Evolutionary conservation across 306 rosid genomes (phyloP).

Genomic region (Sophora flavescens): DNA sequence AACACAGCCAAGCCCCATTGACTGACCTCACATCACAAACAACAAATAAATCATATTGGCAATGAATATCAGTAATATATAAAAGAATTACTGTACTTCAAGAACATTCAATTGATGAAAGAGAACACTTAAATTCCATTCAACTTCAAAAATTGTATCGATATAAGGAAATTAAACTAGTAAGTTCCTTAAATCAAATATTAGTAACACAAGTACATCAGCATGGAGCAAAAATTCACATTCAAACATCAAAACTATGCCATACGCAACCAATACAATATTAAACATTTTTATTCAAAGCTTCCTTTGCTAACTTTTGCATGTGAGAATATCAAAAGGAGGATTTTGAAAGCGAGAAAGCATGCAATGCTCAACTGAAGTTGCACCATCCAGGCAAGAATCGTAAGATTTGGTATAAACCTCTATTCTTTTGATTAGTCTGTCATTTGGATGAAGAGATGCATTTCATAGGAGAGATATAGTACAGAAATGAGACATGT

Average conservation of each 20-base stretch:
- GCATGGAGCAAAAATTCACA: neutral
- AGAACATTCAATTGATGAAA: conserved; percentile 29
- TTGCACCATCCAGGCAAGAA: neutral
- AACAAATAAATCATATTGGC: conserved; percentile 44
- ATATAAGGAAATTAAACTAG: neutral
- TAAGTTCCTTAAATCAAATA: conserved; percentile 3
- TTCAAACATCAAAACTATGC: neutral
- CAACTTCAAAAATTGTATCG: conserved; percentile 29
- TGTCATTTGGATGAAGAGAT: neutral
- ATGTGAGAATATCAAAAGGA: neutral
- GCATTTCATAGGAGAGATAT: neutral
- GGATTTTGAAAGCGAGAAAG: neutral
- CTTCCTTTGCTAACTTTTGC: neutral
- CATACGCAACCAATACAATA: neutral
- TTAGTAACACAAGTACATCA: conserved; percentile 5
- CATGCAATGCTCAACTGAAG: conserved; percentile 10
- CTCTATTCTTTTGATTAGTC: neutral
- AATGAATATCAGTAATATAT: conserved; percentile 43
- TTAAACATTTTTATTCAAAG: neutral
- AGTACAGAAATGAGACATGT: neutral
- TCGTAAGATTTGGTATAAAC: neutral
- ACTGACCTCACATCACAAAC: conserved; percentile 77
- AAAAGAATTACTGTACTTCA: conserved; percentile 19
- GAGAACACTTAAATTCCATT: conserved; percentile 11
- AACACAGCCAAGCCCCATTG: conserved; percentile 96